These are phyloP conservation scores for Casuarina glauca DNA, from an alignment of 306 rosid genomes.

Conservation along the genomic window DNA sequence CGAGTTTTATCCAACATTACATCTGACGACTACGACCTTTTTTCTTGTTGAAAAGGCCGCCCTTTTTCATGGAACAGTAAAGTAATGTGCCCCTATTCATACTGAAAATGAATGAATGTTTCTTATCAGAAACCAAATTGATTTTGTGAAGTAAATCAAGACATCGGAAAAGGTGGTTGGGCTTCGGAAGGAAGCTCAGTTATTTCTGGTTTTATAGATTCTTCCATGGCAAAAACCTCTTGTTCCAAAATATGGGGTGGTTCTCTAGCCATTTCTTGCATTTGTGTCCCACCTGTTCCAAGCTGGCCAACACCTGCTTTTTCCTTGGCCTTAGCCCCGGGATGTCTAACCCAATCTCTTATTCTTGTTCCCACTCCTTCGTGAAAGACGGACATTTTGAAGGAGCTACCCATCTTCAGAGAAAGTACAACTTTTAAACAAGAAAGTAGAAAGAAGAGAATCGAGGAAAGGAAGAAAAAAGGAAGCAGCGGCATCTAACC, in stretches of 20 bases:
- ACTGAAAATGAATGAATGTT: neutral
- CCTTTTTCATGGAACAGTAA: neutral
- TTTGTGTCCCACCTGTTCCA: neutral
- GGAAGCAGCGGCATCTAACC: conserved; percentile 40
- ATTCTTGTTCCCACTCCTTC: neutral
- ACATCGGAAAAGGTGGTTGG: conserved; percentile 21
- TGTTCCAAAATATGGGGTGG: conserved; percentile 38
- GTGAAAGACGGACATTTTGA: conserved; percentile 40
- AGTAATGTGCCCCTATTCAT: neutral
- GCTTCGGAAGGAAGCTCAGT: conserved; percentile 28
- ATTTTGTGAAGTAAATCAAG: neutral
- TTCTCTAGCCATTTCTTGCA: conserved; percentile 30
- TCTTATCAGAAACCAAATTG: neutral
- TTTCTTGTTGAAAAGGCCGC: neutral
- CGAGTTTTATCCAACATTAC: too few species aligned
- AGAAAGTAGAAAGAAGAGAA: neutral
- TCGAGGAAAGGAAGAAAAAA: neutral
- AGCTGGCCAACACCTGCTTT: neutral
- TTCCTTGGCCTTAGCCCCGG: neutral
- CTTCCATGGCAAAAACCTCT: conserved; percentile 31
- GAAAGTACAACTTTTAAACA: neutral
- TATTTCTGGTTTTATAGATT: conserved; percentile 22
- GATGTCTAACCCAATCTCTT: neutral
- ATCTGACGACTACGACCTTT: neutral
- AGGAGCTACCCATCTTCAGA: conserved; percentile 67